Evolutionary conservation across 2,329 filamentous ascomycete species (phyloP), one percentile per base, ranked within the genome.

Genomic region (Botrytis elliptica): DNA sequence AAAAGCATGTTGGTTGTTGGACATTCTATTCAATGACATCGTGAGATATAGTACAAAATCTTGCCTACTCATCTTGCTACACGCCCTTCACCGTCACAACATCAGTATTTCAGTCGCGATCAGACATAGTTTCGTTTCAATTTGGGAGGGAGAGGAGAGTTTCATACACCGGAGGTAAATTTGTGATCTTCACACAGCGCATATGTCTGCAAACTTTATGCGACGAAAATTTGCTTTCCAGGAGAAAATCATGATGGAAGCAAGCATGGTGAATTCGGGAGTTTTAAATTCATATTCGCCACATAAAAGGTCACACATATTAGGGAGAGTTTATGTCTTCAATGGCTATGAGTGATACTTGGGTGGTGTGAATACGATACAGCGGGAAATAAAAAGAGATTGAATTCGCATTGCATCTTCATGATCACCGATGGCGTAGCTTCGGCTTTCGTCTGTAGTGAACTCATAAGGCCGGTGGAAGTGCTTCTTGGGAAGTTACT

Each of bases 381-480:
- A 68, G 46, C 46, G 46, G 22, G n/a, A n/a, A 66, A 52, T 2
- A 55, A 5, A 59, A 33, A 57, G 18, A 12, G 36, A 33, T 57
- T 57, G 14, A 14, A 42, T 16, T 29, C 29, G 65, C 65, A 57
- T 3, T 68, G 22, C 18, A 69, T 33, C 66, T 57, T 44, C 66
- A 42, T 57, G 66, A n/a, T 25, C 25, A 44, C n/a, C 25, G 18
- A 57, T 33, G n/a, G 38, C 38, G 18, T 69, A 33, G 66, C 22
- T 42, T 44, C 25, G 49, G 36, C 49, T 69, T 57, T 42, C 66
- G 38, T 33, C 66, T 44, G 66, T 69, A 44, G n/a, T 69, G n/a
- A 57, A 57, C 22, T 42, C 49, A 69, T 69, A 18, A 20, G 38
- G 66, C 18, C 57, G 5, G 49, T 49, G 29, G 66, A 25, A 40